Conservation (phyloP, 2,329 filamentous ascomycete genomes). For the Alternaria sp. region DNA sequence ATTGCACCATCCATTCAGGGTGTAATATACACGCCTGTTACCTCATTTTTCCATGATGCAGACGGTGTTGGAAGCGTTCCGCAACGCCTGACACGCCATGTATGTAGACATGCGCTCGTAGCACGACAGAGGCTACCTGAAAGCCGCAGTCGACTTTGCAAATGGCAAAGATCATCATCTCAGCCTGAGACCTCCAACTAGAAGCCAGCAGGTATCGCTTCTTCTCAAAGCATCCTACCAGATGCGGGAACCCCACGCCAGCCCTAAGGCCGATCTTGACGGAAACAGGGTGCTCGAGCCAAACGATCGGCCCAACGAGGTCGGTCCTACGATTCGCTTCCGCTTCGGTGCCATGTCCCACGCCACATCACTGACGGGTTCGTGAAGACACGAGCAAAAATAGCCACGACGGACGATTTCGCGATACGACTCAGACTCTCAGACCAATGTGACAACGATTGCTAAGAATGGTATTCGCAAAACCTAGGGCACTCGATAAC, state of each 20-base stretch:
- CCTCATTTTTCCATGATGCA: slow-evolving; percentile 10
- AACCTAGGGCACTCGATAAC: slow-evolving; percentile 12
- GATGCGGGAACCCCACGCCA: slow-evolving; percentile 28
- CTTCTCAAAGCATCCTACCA: slow-evolving; percentile 13
- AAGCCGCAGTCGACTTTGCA: slow-evolving; percentile 1
- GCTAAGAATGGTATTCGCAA: slow-evolving; percentile 1
- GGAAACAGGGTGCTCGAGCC: slow-evolving; percentile 15
- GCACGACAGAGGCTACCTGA: slow-evolving; percentile 17
- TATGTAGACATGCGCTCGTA: background rate
- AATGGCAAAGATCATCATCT: slow-evolving; percentile 15
- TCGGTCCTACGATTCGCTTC: slow-evolving; percentile 11
- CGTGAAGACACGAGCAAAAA: slow-evolving; percentile 3
- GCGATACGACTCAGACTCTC: slow-evolving; percentile 1
- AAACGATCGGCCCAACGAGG: slow-evolving; percentile 18
- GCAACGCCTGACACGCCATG: slow-evolving; percentile 7
- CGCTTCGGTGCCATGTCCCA: slow-evolving; percentile 1
- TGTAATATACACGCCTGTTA: slow-evolving; percentile 9
- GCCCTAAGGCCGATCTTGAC: slow-evolving; percentile 26
- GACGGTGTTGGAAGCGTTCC: slow-evolving; percentile 5
- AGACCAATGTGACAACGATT: background rate
- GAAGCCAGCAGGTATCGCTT: slow-evolving; percentile 21
- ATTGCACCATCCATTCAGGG: slow-evolving; percentile 11
- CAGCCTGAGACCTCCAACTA: slow-evolving; percentile 18
- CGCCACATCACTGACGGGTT: slow-evolving; percentile 10
- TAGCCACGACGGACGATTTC: slow-evolving; percentile 1